Conservation (phyloP, 345 rosid genomes). For the Melastoma malabathricum region DNA sequence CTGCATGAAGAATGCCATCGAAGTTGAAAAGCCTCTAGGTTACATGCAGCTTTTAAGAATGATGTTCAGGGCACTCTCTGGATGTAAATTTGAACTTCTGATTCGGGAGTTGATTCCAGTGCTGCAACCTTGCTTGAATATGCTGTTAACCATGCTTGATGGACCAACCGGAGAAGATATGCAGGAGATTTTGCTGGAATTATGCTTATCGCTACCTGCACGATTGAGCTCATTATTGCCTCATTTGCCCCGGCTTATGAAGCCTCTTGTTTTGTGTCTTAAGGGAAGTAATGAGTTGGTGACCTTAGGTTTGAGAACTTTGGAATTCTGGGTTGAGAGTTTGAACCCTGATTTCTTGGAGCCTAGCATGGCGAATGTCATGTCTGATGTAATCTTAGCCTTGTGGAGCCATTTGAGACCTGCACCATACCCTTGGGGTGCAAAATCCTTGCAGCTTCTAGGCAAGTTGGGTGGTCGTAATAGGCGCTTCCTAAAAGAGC, state of each 20-base stretch:
- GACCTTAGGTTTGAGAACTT: constrained; percentile 77
- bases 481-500: constrained; percentile 91
- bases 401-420: constrained; percentile 96
- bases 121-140: constrained; percentile 86
- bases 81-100: constrained; percentile 85
- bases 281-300: constrained; percentile 86
- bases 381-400: constrained; percentile 94
- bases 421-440: constrained; percentile 89
- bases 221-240: constrained; percentile 95
- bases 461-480: constrained; percentile 99
- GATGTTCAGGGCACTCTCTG: constrained; percentile 81
- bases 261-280: constrained; percentile 85
- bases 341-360: constrained; percentile 96
- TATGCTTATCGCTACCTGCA: constrained; percentile 88
- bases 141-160: constrained; percentile 86
- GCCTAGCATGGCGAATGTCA: constrained; percentile 94
- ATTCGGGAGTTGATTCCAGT: constrained; percentile 78
- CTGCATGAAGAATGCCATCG: constrained; percentile 91
- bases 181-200: constrained; percentile 86
- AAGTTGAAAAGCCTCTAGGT: constrained; percentile 89
- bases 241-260: constrained; percentile 78
- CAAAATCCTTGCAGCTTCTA: constrained; percentile 83
- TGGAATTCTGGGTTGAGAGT: constrained; percentile 99
- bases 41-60: constrained; percentile 89
- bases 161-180: constrained; percentile 95